Evolutionary conservation across 106 monocot species (phyloP), one percentile per base, ranked within the genome.

Genomic region (Gastrodia elata): DNA sequence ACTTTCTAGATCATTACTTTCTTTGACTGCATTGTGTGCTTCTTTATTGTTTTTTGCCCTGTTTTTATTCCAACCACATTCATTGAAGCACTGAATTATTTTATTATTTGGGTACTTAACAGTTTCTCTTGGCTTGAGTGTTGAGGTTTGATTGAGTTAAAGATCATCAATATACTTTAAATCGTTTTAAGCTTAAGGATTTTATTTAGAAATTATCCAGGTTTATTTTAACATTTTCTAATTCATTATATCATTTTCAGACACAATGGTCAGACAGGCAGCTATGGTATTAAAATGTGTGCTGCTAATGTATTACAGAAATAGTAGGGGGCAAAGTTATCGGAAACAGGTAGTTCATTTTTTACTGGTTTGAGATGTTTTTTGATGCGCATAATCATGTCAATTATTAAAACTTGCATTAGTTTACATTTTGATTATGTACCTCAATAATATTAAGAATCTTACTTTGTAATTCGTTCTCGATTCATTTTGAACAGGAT

Each of bases 181-280:
- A 61, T 9, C 32, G 26, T 22, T 57, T 57, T 20, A 24, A 57
- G n/a, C 61, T 30, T 61, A 32, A 30, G 26, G 2, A 28, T 61
- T 26, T 61, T 3, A 28, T 61, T 61, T n/a, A 61, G 61, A 61
- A 3, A 20, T 32, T 61, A 30, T 32, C 2, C 5, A 32, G 24
- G 24, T 32, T 11, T 28, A 61, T 61, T 26, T 61, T 28, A 26
- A 61, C 61, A 61, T 11, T 61, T 61, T 15, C 27, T 52, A 3
- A n/a, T 7, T 22, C 9, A 52, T 52, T n/a, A 52, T n/a, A 61
- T 61, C 32, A 10, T 73, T 39, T 57, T n/a, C 89, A 95, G 94
- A 95, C 78, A 95, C 85, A 67, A 82, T 91, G 85, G 89, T 95
- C 27, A 87, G 94, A 13, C 94, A 91, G 56, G 89, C 85, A 69